Evolutionary conservation across 1,139 yeast genomes (phyloP), one percentile per base, ranked within the genome.

Genomic region (Saccharomyces hybrid): DNA sequence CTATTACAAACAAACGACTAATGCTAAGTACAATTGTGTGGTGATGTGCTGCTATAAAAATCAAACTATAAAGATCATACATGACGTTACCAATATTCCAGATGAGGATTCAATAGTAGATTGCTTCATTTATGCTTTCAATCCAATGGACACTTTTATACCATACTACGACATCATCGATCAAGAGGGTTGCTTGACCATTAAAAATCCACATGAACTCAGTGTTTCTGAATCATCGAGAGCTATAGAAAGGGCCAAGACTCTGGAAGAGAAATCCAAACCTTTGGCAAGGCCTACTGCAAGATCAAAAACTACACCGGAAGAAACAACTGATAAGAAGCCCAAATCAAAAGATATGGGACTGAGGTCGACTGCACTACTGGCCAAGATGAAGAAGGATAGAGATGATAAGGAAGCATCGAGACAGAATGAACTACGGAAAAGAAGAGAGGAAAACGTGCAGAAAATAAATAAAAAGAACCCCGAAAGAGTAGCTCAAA

Each of bases 91-190:
- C 13, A 14, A n/a, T 3, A 29, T 47, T 14, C 46, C 57, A 7
- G 55, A 55, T 23, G 53, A 54, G 23, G 55, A 59, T 5, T 53
- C 57, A 5, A 49, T 67, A 3, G 44, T 54, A 2, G 72, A 68
- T 54, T 65, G 66, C 52, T 68, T 68, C 47, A 67, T 68, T 14
- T 68, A 68, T 57, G 72, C 68, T 4, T 65, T 68, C 53, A 66
- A 62, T 51, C 70, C 72, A 1, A 64, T 60, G 60, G 63, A 65
- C 8, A 60, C 58, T 27, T 63, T 66, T 52, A 57, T 59, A 9
- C 65, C 70, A 11, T 56, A 62, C 5, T 66, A 62, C 52, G 42
- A 38, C 13, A 54, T 59, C 14, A 34, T 54, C 11, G 62, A 60
- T 26, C 60, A 63, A 42, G 58, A 57, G 19, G 63, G 55, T 25